Evolutionary conservation across 192 early-diverging fungal species (phyloP), one percentile per base, ranked within the genome.

Genomic region (Gryganskiella cystojenkinii): DNA sequence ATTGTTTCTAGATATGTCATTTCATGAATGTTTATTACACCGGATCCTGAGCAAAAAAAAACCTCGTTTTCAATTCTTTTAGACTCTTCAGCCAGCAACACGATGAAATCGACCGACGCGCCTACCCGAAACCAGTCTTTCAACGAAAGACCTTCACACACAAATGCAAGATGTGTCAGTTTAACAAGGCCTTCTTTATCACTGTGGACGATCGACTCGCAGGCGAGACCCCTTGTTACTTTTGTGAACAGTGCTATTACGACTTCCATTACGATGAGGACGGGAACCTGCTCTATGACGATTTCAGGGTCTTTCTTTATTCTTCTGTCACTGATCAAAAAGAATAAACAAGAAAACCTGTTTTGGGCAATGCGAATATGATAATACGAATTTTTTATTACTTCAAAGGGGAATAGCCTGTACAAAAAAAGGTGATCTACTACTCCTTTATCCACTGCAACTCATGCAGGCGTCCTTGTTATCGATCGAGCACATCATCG

Each of bases 401-500:
- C n/a, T n/a, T n/a, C n/a, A n/a, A n/a, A n/a, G n/a, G n/a, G n/a
- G n/a, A n/a, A n/a, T 9, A 40, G 13, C 37, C 5, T 40, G 37
- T 40, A 40, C 37, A 40, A 40, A 40, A 40, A 14, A 1, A 31
- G n/a, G n/a, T n/a, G n/a, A n/a, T n/a, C n/a, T 17, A 17, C 33
- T 28, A 19, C 50, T 52, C 13, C 9, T 50, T 47, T 79, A 94
- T 54, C 91, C 92, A 43, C 87, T 88, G 87, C 95, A 98, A 85
- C 91, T 96, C 67, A 93, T 81, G 81, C 97, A 98, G 3, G 94
- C 93, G 49, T 98, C 97, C 75, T 86, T 89, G 82, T 99, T 97
- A 19, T 97, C 95, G 28, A 99, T 85, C 3, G 95, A 96, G 74
- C 97, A 99, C 58, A 89, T 82, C 84, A 98, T 80, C 22, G 86